phyloP scores from a whole-genome alignment of 2,329 filamentous ascomycete genomes.

The Colletotrichum sp. region DNA sequence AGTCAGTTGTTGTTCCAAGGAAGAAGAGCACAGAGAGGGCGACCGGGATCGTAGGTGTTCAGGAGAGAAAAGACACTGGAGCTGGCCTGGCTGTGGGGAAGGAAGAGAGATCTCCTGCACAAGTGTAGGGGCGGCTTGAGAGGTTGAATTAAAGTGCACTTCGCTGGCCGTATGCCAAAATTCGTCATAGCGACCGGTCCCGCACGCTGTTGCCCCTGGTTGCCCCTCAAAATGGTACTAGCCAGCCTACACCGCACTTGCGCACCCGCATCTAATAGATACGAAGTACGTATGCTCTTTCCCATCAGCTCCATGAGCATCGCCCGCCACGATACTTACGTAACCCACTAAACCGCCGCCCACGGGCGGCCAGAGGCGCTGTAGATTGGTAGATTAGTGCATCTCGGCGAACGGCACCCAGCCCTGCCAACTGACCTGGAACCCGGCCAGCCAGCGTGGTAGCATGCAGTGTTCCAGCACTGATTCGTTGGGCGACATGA shows the following conservation, averaged over 20 bases:
- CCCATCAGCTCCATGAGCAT: background rate
- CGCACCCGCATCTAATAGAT: conserved; percentile 1
- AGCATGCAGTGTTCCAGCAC: background rate
- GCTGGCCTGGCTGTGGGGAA: conserved; percentile 16
- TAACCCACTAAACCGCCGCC: background rate
- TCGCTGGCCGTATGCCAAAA: conserved; percentile 15
- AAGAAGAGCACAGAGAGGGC: background rate
- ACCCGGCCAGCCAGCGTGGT: background rate
- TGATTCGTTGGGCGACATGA: background rate
- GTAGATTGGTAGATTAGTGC: conserved; percentile 12
- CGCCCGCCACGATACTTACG: background rate
- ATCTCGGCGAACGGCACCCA: background rate
- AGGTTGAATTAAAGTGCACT: conserved; percentile 19
- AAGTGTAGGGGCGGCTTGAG: conserved; percentile 12
- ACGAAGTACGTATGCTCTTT: conserved; percentile 8
- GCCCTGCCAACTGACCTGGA: background rate
- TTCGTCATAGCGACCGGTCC: conserved; percentile 22
- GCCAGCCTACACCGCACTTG: conserved; percentile 18
- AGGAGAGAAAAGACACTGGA: background rate
- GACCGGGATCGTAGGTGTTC: conserved; percentile 12
- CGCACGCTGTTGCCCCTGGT: conserved; percentile 8
- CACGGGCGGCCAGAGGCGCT: background rate
- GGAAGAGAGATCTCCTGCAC: conserved; percentile 11
- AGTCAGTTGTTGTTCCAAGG: conserved; percentile 3
- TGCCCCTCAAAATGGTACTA: conserved; percentile 17